Conservation (phyloP, 441 rosid species). For the Corymbia citriodora region DNA sequence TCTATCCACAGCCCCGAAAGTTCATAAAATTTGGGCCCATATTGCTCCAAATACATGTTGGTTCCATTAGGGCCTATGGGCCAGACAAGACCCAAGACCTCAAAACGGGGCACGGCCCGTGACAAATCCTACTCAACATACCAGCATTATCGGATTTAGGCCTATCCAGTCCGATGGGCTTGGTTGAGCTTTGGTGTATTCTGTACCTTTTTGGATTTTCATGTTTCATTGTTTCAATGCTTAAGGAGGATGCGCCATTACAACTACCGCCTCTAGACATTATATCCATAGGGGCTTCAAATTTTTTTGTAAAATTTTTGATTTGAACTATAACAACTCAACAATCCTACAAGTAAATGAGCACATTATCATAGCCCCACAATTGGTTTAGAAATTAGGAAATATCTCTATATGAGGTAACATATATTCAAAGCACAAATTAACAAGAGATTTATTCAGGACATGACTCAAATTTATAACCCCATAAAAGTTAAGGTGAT, state of each 20-base stretch:
- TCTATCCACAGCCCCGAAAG: background rate
- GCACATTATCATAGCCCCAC: accelerated
- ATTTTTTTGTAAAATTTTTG: background rate
- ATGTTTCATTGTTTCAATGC: background rate
- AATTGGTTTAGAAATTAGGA: accelerated
- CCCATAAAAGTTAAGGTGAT: accelerated
- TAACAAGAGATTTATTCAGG: background rate
- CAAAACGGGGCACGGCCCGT: background rate
- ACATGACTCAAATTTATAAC: background rate
- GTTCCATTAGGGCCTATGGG: background rate
- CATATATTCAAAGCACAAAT: accelerated
- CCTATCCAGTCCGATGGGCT: background rate
- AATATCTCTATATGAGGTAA: accelerated
- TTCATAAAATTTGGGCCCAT: background rate
- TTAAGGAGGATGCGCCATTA: background rate
- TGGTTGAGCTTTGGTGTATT: background rate
- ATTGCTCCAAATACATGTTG: background rate
- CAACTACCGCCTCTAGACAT: background rate
- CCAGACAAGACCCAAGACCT: background rate
- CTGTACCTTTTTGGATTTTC: background rate
- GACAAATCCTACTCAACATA: too few species aligned
- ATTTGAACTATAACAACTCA: accelerated
- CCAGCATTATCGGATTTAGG: too few species aligned
- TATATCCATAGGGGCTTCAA: background rate
- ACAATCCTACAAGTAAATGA: accelerated